Conservation (phyloP, 352 stramenopile species). For the Pythium insidiosum region DNA sequence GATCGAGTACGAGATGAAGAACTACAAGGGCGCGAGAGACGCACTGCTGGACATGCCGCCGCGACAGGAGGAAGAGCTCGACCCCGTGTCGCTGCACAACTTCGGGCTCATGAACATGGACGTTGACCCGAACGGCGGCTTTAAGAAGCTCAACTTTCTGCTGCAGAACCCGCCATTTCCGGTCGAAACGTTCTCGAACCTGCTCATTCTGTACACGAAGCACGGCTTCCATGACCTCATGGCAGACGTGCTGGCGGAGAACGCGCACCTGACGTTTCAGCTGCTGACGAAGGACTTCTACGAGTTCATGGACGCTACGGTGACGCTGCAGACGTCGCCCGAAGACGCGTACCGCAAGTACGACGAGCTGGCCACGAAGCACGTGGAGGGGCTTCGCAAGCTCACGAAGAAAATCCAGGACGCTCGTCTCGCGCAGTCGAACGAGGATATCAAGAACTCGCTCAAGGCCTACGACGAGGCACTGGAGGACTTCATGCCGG, state of each 20-base stretch:
- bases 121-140: conserved; percentile 87
- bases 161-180: conserved; percentile 92
- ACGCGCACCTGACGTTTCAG: conserved; percentile 91
- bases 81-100: conserved; percentile 87
- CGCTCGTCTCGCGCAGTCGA: conserved; percentile 84
- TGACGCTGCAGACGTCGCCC: conserved; percentile 90
- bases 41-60: conserved; percentile 92
- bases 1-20: conserved; percentile 94
- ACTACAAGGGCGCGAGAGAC: conserved; percentile 77
- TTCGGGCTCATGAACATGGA: conserved; percentile 93
- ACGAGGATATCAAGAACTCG: conserved; percentile 88
- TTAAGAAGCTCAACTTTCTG: conserved; percentile 96
- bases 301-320: conserved; percentile 93
- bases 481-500: conserved; percentile 93
- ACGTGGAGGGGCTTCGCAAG: conserved; percentile 90
- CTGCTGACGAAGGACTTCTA: conserved; percentile 92
- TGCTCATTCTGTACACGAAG: conserved; percentile 93
- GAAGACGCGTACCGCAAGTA: conserved; percentile 93
- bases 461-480: conserved; percentile 92
- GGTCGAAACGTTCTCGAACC: conserved; percentile 93
- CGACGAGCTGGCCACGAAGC: conserved; percentile 89
- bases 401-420: conserved; percentile 94
- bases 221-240: conserved; percentile 94
- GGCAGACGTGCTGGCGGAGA: conserved; percentile 93
- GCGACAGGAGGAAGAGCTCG: conserved; percentile 88